Base-by-base conservation (phyloP, 768 basidiomycete genomes). In the Termitomyces sp. region DNA sequence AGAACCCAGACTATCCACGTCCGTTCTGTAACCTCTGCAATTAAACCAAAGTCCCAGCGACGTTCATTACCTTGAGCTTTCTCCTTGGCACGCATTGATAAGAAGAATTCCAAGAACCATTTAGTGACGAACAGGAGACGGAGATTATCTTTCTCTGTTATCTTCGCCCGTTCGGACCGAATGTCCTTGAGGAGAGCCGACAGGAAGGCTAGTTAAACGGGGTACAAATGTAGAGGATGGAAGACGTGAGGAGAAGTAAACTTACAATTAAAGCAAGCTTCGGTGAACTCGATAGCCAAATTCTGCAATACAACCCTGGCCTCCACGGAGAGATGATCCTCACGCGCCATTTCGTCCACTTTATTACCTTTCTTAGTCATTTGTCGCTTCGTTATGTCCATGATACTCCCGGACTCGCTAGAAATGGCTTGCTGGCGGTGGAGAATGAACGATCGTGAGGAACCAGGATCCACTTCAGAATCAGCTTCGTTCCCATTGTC, bases 21-120 rank as follows among this genome's bases (percentile, higher is more conserved):
- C 51, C 91, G 81, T 66, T 98, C 92, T 17, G 85, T 88, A 43
- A 95, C 89, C 69, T 91, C 92, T 35, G 85, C 88, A 39, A 98
- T 82, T 47, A 90, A 74, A 19, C 88, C 86, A 64, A 90, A 86
- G 48, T 75, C 71, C 84, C 85, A 91, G 52, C 69, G 75, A 55
- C 65, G 67, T 23, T 62, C 61, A 44, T 47, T 59, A 28, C 61
- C 65, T 14, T 66, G 60, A 25, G 68, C 61, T 12, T 70, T 73
- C 52, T 76, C 77, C 41, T 73, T 76, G 17, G 68, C 68, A 8
- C 75, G 72, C 67, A 78, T 72, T 40, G 80, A 70, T 11, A 95
- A 79, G 72, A 98, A 95, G 75, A 91, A 96, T 59, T 94, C 88
- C 37, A 97, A 81, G 66, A 96, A 88, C 89, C 96, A 98, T 56